Percentiles rank a stretch among this genome's conserved stretches.
phyloP scores from a whole-genome alignment of 2,329 filamentous ascomycete species.

The Pestalotiopsis sp. region DNA sequence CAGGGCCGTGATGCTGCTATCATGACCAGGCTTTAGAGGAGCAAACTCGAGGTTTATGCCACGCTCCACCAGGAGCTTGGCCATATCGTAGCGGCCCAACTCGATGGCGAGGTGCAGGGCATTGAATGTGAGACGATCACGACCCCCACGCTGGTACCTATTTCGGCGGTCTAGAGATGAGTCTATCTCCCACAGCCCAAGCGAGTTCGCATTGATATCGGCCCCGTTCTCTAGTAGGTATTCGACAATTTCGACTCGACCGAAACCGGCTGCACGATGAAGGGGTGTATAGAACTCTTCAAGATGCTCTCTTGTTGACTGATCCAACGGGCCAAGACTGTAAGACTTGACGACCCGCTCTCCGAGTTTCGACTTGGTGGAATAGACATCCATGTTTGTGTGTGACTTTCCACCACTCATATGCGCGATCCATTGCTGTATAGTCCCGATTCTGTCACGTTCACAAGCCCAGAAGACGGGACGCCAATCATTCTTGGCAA shows the following conservation, averaged over 20 bases:
- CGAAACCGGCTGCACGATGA: background rate
- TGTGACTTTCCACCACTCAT: background rate
- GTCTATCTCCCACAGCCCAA: background rate
- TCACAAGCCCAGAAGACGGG: constrained; percentile 9
- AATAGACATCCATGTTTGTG: background rate
- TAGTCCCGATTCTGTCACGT: background rate
- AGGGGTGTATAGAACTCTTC: background rate
- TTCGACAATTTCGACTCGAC: background rate
- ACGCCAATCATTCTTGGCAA: background rate
- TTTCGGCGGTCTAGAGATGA: background rate
- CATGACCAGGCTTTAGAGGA: background rate
- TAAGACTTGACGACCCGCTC: too few species aligned
- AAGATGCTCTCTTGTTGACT: background rate
- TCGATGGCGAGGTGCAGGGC: constrained; percentile 4
- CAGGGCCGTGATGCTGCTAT: background rate
- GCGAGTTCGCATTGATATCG: constrained; percentile 1
- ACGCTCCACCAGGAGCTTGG: background rate
- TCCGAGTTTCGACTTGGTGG: background rate
- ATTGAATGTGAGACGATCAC: background rate
- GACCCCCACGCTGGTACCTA: background rate
- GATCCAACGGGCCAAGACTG: background rate
- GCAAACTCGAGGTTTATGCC: background rate
- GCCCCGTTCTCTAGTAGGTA: constrained; percentile 8
- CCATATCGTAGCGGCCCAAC: background rate
- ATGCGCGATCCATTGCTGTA: background rate